Base-by-base conservation (phyloP, 805 yeast species). In the Huiozyma naganishii region DNA sequence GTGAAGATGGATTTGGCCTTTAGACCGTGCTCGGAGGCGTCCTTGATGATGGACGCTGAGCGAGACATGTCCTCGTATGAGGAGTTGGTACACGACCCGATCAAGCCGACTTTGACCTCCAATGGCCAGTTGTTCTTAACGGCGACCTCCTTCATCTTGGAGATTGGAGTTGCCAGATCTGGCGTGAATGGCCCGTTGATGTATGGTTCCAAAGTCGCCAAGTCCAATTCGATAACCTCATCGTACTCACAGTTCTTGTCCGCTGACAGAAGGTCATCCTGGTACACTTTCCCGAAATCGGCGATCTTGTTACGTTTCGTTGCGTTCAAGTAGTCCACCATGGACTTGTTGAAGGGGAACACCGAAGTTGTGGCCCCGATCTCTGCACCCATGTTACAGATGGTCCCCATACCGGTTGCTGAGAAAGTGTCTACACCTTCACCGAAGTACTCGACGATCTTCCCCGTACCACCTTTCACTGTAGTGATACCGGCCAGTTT, bases 301-400 rank as follows among this genome's bases (percentile, higher is more conserved):
- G 90, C 89, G 59, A 90, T 85, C 58, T 83, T 77, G 45, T 77
- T 74, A 73, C 97, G 84, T 55, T 79, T 80, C 47, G 97, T 90
- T 45, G 94, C 92, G 50, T 76, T 68, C 66, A 90, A 77, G 73
- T 89, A 90, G 53, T 82, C 83, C 65, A 71, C 78, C 85, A 85
- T 89, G 52, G 90, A 82, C 61, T 80, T 77, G 74, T 86, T 88
- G 85, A 76, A 88, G 66, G 97, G 97, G 94, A 89, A 89, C 48
- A 85, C 86, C 40, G 97, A 89, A 45, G 97, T 89, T 50, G 97
- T 89, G 48, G 97, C 97, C 72, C 97, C 97, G 56, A 89, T 88
- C 72, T 89, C 97, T 54, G 97, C 97, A 75, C 97, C 97, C 97
- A 89, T 89, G 70, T 89, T 89, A 77, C 97, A 89, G 71, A 89